Base-by-base conservation (phyloP, 129 eudicot genomes). In the Chrysanthemum makinoi region DNA sequence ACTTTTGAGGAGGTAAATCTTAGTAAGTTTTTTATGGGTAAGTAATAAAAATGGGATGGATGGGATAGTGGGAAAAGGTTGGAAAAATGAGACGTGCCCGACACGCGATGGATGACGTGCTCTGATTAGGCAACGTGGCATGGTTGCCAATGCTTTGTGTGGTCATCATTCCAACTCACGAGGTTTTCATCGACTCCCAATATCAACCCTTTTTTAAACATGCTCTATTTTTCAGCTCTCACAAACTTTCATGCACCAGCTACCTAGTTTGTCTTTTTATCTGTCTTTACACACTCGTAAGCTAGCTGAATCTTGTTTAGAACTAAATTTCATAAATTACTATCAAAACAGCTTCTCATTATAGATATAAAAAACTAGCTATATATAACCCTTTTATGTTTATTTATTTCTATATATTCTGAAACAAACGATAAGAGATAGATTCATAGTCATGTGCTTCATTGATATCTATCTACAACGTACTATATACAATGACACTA, bases 61-160 rank as follows among this genome's bases (percentile, higher is more conserved):
- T 1, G 59, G 26, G 33, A 72, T 59, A 72, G 76, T 60, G 68
- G 76, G 50, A 73, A 73, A 73, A 33, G 62, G 39, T 28, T 62
- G 73, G 30, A 52, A 20, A 28, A 44, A 18, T 78, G 73, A 64
- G 72, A 77, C 82, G 82, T 78, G 77, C 44, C 73, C 53, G 67
- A 72, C 62, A 78, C 72, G 82, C 26, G 67, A 77, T 50, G 62
- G 61, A 77, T 77, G 77, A 78, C 68, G 72, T 15, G 55, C 55
- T 28, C 72, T 71, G 53, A 78, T 78, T 71, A 70, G 77, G 65
- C 81, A 64, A 78, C 81, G 77, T 71, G 77, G 77, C 82, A 71
- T 16, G 22, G 12, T 77, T 70, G 18, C 46, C 59, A 62, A 77
- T 22, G 52, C 22, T 69, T 75, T 22, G 20, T 52, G 72, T 77